Evolutionary conservation across 2,329 filamentous ascomycete genomes (phyloP).

Genomic region (Leptographium galeiforme): DNA sequence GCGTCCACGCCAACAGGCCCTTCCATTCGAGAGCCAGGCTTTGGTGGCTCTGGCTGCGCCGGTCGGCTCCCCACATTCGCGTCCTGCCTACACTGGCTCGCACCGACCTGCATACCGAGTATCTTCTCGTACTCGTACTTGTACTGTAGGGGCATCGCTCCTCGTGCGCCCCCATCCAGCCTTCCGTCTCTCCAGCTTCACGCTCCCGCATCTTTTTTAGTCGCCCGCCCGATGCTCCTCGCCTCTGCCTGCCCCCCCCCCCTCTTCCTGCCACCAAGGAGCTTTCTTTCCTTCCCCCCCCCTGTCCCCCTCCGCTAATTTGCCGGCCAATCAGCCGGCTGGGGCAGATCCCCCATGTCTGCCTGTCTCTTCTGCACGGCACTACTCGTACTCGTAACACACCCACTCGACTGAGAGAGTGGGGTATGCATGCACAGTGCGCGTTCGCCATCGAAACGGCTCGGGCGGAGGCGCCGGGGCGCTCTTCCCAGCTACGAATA

Average conservation of each 20-base stretch:
- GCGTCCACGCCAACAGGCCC: conserved; percentile 1
- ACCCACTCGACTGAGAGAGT: background rate
- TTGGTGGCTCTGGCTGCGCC: background rate
- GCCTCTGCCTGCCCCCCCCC: background rate
- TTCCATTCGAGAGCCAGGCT: background rate
- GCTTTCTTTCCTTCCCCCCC: background rate
- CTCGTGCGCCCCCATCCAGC: no score
- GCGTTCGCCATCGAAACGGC: background rate
- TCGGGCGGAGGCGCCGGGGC: conserved; percentile 8
- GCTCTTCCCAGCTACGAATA: background rate
- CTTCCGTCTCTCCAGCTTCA: no score
- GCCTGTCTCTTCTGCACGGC: conserved; percentile 2
- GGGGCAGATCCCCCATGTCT: background rate
- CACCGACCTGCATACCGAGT: no score
- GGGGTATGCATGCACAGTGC: conserved; percentile 3
- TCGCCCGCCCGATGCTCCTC: background rate
- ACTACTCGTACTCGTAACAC: conserved; percentile 1
- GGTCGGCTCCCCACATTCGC: background rate
- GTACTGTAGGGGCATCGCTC: no score
- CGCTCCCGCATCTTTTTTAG: background rate
- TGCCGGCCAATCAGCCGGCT: background rate
- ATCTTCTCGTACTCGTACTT: no score
- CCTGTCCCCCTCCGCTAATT: background rate
- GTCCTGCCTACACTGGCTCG: background rate
- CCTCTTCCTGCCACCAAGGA: background rate